These are phyloP conservation scores for Bauhinia variegata DNA, from an alignment of 306 rosid genomes.

Conservation along the genomic window DNA sequence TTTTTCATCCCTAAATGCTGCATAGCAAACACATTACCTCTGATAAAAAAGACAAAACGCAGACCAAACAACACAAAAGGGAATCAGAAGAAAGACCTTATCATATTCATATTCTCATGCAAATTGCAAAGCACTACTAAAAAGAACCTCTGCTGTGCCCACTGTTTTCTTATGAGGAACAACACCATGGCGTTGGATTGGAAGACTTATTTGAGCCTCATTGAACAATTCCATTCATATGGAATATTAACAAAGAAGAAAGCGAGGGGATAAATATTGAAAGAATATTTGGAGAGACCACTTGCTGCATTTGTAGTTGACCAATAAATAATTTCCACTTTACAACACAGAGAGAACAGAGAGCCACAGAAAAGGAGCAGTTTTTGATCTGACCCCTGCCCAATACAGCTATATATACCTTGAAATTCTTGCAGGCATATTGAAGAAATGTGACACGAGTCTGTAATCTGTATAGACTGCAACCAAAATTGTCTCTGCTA, in stretches of 20 bases:
- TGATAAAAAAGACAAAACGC: conserved; percentile 33
- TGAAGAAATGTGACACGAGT: too few relatives aligned
- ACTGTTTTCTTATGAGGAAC: conserved; percentile 36
- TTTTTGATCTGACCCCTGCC: conserved; percentile 33
- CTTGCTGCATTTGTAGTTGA: conserved; percentile 37
- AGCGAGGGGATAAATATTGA: conserved; percentile 18
- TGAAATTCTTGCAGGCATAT: too few relatives aligned
- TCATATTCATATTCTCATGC: conserved; percentile 45
- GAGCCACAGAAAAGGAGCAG: conserved; percentile 4
- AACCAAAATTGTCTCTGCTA: too few relatives aligned
- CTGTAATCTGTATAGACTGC: too few relatives aligned
- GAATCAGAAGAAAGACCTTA: conserved; percentile 46
- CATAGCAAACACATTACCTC: background rate
- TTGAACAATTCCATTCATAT: conserved; percentile 30
- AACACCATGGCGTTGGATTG: conserved; percentile 29
- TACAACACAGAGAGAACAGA: conserved; percentile 7
- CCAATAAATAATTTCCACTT: conserved; percentile 32
- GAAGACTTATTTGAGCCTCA: conserved; percentile 32
- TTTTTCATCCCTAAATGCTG: conserved; percentile 15
- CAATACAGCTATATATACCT: conserved; percentile 35
- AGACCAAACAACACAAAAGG: conserved; percentile 29
- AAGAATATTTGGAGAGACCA: conserved; percentile 46
- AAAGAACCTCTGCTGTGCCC: conserved; percentile 37
- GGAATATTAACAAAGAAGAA: conserved; percentile 18
- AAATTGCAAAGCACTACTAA: conserved; percentile 48